Evolutionary conservation across 768 basidiomycete species (phyloP).

Genomic region (Tubosaeta sp.): DNA sequence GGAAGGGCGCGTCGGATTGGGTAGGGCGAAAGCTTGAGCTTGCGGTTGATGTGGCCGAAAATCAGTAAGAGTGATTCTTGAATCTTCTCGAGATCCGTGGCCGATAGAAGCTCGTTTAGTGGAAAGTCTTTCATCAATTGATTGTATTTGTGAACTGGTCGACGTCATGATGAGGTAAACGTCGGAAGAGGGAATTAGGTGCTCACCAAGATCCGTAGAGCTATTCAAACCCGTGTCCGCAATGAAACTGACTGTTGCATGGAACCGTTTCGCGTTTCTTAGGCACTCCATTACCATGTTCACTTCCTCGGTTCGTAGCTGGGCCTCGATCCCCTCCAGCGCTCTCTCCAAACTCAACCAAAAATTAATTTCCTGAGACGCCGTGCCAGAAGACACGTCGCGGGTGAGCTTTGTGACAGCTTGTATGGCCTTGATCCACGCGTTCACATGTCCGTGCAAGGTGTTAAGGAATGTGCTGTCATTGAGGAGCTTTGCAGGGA

Average conservation of each 20-base stretch:
- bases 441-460: conserved; percentile 89
- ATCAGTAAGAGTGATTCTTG: conserved; percentile 85
- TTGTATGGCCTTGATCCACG: conserved; percentile 98
- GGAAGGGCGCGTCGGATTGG: conserved; percentile 94
- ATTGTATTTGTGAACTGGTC: conserved; percentile 92
- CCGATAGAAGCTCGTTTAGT: conserved; percentile 91
- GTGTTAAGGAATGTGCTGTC: conserved; percentile 92
- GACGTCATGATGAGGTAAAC: not conserved
- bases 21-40: conserved; percentile 93
- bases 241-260: conserved; percentile 95
- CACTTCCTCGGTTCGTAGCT: conserved; percentile 89
- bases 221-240: conserved; percentile 97
- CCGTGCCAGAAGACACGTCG: conserved; percentile 91
- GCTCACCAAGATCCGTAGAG: conserved; percentile 79
- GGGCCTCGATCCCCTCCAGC: conserved; percentile 87
- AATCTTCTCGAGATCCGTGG: conserved; percentile 94
- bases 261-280: conserved; percentile 94
- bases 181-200: not conserved
- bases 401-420: conserved; percentile 92
- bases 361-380: conserved; percentile 98
- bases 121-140: conserved; percentile 99
- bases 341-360: conserved; percentile 95
- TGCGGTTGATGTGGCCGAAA: conserved; percentile 92
- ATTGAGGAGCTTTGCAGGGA: conserved; percentile 67
- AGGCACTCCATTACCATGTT: conserved; percentile 91